A percentile compares a stretch with the other conserved stretches of the same genome.
Conservation (phyloP, 768 basidiomycete species). For the Pisolithus orientalis region DNA sequence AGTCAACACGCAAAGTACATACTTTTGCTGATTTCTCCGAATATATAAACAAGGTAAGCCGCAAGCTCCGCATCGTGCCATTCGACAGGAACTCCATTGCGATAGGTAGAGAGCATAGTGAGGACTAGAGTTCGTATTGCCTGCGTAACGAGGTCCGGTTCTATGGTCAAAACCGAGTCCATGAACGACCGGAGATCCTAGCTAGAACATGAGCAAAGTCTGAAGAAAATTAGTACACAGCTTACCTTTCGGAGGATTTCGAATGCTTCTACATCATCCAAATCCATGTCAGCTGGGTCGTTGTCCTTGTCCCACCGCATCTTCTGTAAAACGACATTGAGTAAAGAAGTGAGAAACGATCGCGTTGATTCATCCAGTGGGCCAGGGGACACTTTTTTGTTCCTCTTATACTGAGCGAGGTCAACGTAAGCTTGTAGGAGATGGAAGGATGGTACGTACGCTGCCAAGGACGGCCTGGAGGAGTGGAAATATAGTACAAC, state of each 20-base stretch:
- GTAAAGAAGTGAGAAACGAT: conserved; percentile 69
- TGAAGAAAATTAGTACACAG: conserved; percentile 4
- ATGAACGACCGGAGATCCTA: conserved; percentile 82
- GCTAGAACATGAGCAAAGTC: conserved; percentile 8
- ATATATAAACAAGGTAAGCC: conserved; percentile 89
- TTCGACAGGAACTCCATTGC: conserved; percentile 53
- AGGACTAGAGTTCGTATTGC: conserved; percentile 69
- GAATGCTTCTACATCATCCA: conserved; percentile 80
- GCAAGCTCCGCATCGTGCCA: conserved; percentile 96
- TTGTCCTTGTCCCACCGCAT: conserved; percentile 87
- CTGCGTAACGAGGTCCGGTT: conserved; percentile 77
- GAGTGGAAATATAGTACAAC: conserved; percentile 77
- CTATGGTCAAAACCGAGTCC: conserved; percentile 82
- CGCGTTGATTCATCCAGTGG: conserved; percentile 62
- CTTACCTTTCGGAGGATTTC: conserved; percentile 78
- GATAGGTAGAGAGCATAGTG: conserved; percentile 65
- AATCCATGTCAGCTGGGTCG: conserved; percentile 77
- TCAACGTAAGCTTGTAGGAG: conserved; percentile 3
- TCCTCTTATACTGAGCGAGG: conserved; percentile 70
- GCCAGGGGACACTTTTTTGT: conserved; percentile 51
- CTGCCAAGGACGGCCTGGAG: conserved; percentile 66
- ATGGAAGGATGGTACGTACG: conserved; percentile 37
- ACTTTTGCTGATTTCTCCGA: conserved; percentile 92
- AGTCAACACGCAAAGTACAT: conserved; percentile 16
- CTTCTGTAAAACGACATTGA: conserved; percentile 77